Base-by-base conservation (phyloP, 2,329 filamentous ascomycete genomes). In the Chrysoporthe cubensis region DNA sequence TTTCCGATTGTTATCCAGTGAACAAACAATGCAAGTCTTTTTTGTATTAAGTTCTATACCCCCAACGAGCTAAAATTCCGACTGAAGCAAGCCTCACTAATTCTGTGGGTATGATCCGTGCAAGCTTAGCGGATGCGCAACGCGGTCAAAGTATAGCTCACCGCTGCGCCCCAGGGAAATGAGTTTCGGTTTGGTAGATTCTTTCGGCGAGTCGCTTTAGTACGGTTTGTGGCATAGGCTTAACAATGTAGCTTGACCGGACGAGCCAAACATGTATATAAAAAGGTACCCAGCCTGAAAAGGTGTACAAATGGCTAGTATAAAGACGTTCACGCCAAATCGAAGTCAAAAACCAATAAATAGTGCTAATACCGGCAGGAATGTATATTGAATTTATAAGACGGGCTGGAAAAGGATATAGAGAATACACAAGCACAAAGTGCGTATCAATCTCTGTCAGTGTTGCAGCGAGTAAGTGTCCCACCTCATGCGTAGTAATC, bases 91-190 rank as follows among this genome's bases (percentile, higher is more conserved):
- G 21, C n/a, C 48, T 52, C 21, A 52, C 26, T 3, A 9, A 11
- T 32, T 52, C n/a, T 52, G 21, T 4, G 21, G 48, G 21, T 13
- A 32, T 26, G 14, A 32, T 4, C 21, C 21, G 48, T 21, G 26
- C n/a, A 52, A 11, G 26, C 48, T 13, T 5, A 2, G 26, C 9
- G 48, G 13, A 14, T 13, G 48, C 18, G n/a, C n/a, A n/a, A 50
- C n/a, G 18, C 48, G 21, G 48, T 52, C 48, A 52, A 52, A 32
- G 3, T 52, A 21, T 50, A 18, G 48, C 48, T 52, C 13, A 4
- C 48, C 11, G 48, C 48, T 52, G 48, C 26, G 48, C 48, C 48
- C 13, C 48, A 52, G 48, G 48, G 48, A 52, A 52, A 52, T 52
- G 48, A 52, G 13, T 32, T 21, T 26, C 26, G 26, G 26, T 26